These are phyloP conservation scores for Saccharomycopsis microspora DNA, from an alignment of 805 yeast genomes.

Conservation along the genomic window DNA sequence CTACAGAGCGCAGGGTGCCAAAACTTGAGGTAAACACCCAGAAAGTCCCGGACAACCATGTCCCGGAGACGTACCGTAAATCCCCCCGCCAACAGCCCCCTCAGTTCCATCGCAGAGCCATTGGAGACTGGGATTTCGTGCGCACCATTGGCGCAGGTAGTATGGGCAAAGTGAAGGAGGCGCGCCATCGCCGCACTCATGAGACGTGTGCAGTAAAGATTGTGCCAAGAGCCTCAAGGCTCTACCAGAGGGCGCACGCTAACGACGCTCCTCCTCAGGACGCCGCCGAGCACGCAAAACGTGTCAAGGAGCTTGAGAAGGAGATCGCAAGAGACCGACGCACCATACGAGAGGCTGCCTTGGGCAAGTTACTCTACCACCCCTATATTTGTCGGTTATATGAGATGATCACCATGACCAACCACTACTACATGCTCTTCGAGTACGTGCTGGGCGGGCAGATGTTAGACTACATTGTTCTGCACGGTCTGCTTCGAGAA, in stretches of 20 bases:
- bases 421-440: slow-evolving; percentile 92
- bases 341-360: slow-evolving; percentile 89
- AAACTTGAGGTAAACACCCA: slow-evolving; percentile 6
- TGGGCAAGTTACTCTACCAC: slow-evolving; percentile 82
- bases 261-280: slow-evolving; percentile 56
- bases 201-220: slow-evolving; percentile 89
- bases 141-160: slow-evolving; percentile 97
- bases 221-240: slow-evolving; percentile 78
- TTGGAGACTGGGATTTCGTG: slow-evolving; percentile 95
- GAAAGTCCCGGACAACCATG: neutral
- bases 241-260: slow-evolving; percentile 61
- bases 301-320: slow-evolving; percentile 62
- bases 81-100: slow-evolving; percentile 9
- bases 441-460: slow-evolving; percentile 98
- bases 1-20: slow-evolving; percentile 4
- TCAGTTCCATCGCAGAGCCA: slow-evolving; percentile 66
- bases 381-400: slow-evolving; percentile 85
- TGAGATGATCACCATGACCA: slow-evolving; percentile 94
- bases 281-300: slow-evolving; percentile 43
- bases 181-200: slow-evolving; percentile 69
- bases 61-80: too few species aligned
- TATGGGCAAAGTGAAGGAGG: slow-evolving; percentile 97
- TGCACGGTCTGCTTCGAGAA: slow-evolving; percentile 91
- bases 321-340: slow-evolving; percentile 86
- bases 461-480: slow-evolving; percentile 90